phyloP scores from a whole-genome alignment of 2,329 filamentous ascomycete species.

The Cryoendolithus antarcticus region DNA sequence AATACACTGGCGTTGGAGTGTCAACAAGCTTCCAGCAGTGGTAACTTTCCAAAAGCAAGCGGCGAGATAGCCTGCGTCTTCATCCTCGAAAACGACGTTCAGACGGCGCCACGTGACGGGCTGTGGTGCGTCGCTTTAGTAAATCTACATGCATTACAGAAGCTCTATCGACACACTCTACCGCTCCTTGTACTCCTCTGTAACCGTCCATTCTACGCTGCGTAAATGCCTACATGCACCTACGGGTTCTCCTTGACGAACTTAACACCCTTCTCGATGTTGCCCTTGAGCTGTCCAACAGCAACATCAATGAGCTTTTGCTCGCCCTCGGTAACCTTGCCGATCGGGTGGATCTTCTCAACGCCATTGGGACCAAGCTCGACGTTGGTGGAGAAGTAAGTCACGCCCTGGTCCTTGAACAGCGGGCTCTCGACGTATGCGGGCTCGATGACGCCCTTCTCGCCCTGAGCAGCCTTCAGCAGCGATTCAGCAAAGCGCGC shows the following conservation, averaged over 20 bases:
- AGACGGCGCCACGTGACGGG: too few species aligned
- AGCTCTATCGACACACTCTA: too few species aligned
- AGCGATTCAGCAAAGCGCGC: conserved; percentile 75
- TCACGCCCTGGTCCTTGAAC: conserved; percentile 95
- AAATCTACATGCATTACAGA: too few species aligned
- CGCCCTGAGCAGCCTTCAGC: conserved; percentile 81
- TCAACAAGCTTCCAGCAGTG: too few species aligned
- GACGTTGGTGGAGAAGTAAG: conserved; percentile 93
- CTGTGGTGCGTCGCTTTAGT: too few species aligned
- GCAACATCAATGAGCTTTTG: conserved; percentile 77
- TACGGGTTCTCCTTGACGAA: conserved; percentile 49
- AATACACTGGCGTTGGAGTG: too few species aligned
- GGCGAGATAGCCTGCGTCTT: too few species aligned
- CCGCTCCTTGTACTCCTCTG: too few species aligned
- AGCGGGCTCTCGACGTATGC: conserved; percentile 94
- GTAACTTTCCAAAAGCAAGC: too few species aligned
- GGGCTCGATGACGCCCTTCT: conserved; percentile 91
- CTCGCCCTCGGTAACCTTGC: conserved; percentile 74
- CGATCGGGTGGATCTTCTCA: conserved; percentile 81
- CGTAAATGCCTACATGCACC: conserved; percentile 1
- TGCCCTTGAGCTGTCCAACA: conserved; percentile 75
- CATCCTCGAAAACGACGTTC: too few species aligned
- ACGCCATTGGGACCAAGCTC: conserved; percentile 95
- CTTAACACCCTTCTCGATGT: conserved; percentile 82
- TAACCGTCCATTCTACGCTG: too few species aligned